Conservation (phyloP, 768 basidiomycete species). For the Leccinellum luteum region DNA sequence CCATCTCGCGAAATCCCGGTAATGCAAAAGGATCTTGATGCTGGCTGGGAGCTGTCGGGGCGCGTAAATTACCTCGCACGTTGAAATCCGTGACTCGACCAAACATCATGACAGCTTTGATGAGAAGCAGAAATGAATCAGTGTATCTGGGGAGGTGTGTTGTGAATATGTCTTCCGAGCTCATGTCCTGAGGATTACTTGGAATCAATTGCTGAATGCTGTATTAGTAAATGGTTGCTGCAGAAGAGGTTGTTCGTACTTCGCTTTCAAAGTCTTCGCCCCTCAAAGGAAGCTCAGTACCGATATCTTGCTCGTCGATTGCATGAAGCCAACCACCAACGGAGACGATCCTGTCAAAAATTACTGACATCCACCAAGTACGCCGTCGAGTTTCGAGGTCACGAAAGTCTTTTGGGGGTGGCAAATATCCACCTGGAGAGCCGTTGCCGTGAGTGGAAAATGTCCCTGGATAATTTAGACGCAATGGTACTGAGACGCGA, state of each 20-base stretch:
- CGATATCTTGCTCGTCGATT: conserved; percentile 80
- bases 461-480: conserved; percentile 84
- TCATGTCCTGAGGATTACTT: conserved; percentile 75
- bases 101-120: conserved; percentile 83
- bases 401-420: conserved; percentile 70
- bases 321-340: conserved; percentile 86
- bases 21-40: conserved; percentile 69
- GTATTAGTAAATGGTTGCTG: conserved; percentile 12
- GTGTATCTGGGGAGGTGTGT: conserved; percentile 75
- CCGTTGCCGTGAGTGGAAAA: conserved; percentile 65
- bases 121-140: conserved; percentile 76
- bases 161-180: conserved; percentile 60
- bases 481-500: conserved; percentile 75
- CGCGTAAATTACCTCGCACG: conserved; percentile 69
- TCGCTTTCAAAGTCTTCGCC: conserved; percentile 73
- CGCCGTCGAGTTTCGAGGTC: conserved; percentile 78
- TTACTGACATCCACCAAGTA: conserved; percentile 90
- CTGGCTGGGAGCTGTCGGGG: conserved; percentile 63
- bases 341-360: conserved; percentile 81
- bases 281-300: conserved; percentile 78
- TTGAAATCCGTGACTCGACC: conserved; percentile 84
- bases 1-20: conserved; percentile 67
- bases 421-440: conserved; percentile 76
- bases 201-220: conserved; percentile 51
- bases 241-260: conserved; percentile 39